Percentiles rank a stretch among this genome's conserved stretches.
phyloP scores from a whole-genome alignment of 805 yeast genomes.

The Yamadazyma olivae region DNA sequence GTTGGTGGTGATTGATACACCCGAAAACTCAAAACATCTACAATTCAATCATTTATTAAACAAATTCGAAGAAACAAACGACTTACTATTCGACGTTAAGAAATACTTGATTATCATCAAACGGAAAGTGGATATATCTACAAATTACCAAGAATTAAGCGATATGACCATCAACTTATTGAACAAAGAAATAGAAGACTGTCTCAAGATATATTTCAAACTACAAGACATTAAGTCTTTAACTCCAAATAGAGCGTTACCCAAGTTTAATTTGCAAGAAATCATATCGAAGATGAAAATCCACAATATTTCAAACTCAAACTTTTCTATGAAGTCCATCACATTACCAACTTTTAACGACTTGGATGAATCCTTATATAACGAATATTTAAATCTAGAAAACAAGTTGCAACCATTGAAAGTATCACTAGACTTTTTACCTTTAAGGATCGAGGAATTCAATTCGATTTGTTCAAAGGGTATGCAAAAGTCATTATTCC shows the following conservation, averaged over 20 bases:
- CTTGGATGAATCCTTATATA: constrained; percentile 32
- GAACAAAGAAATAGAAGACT: constrained; percentile 23
- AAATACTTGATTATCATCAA: constrained; percentile 18
- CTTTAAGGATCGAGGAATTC: constrained; percentile 46
- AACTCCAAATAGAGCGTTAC: constrained; percentile 15
- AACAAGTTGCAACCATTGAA: constrained; percentile 47
- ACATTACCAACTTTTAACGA: constrained; percentile 30
- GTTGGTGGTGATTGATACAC: constrained; percentile 15
- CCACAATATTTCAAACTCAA: constrained; percentile 13
- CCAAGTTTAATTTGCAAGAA: constrained; percentile 16
- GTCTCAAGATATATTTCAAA: constrained; percentile 15
- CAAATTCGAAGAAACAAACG: constrained; percentile 25
- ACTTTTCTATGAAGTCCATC: constrained; percentile 16
- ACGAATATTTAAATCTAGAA: constrained; percentile 40
- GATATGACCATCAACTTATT: constrained; percentile 21
- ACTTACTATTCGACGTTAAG: constrained; percentile 23
- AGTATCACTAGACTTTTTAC: constrained; percentile 51
- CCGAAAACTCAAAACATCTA: constrained; percentile 7
- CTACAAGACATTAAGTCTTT: constrained; percentile 17
- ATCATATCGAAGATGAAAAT: constrained; percentile 22
- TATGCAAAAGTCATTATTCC: constrained; percentile 14
- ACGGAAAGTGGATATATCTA: constrained; percentile 24
- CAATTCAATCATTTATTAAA: constrained; percentile 16
- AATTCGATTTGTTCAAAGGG: constrained; percentile 15
- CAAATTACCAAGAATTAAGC: constrained; percentile 24